phyloP scores from a whole-genome alignment of 1,139 yeast genomes.

The Protomyces macrosporus region DNA sequence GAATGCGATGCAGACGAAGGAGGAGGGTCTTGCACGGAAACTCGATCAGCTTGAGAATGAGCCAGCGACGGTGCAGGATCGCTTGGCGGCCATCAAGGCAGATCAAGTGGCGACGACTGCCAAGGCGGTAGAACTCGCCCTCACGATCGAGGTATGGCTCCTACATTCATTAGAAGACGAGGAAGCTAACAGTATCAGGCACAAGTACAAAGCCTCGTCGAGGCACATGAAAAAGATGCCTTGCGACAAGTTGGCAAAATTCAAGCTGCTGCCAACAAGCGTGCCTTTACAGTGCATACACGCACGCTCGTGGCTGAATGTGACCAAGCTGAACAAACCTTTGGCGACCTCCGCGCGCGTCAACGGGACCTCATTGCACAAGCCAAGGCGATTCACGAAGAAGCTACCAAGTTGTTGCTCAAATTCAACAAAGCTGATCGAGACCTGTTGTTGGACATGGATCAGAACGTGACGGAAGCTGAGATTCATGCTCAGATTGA shows the following conservation, averaged over 20 bases:
- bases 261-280: constrained; percentile 12
- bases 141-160: constrained; percentile 1
- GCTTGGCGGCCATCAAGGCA: constrained; percentile 32
- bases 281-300: constrained; percentile 14
- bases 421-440: constrained; percentile 5
- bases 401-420: neutral
- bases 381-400: constrained; percentile 5
- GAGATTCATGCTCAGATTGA: constrained; percentile 36
- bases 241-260: neutral
- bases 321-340: constrained; percentile 17
- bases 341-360: neutral
- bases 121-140: neutral
- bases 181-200: neutral
- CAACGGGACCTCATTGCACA: neutral
- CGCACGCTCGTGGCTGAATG: neutral
- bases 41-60: constrained; percentile 17
- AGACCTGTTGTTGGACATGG: constrained; percentile 2
- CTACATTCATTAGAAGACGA: neutral
- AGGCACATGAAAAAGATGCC: neutral
- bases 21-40: constrained; percentile 13
- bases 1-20: neutral
- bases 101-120: constrained; percentile 28
- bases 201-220: constrained; percentile 1
- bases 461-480: constrained; percentile 30
- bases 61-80: constrained; percentile 34